phyloP scores from a whole-genome alignment of 495 filamentous ascomycete genomes.

The Talaromyces wortmannii region DNA sequence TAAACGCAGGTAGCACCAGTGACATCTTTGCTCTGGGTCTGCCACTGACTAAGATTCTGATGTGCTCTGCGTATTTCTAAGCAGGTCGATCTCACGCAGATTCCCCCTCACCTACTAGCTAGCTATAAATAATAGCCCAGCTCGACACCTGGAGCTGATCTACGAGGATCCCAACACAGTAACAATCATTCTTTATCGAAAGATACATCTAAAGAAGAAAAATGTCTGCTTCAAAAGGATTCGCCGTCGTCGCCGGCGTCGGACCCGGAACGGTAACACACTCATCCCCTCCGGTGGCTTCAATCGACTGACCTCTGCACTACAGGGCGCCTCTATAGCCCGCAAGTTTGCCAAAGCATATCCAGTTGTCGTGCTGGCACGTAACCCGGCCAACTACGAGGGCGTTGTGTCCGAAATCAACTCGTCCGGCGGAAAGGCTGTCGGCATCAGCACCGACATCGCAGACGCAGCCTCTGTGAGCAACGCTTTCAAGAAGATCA shows the following conservation, averaged over 20 bases:
- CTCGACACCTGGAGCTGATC: not conserved
- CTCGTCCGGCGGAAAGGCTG: slow-evolving; percentile 57
- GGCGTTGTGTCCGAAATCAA: slow-evolving; percentile 70
- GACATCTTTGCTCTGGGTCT: not conserved
- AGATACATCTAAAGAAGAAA: not conserved
- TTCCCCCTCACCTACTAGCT: not conserved
- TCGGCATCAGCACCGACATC: slow-evolving; percentile 71
- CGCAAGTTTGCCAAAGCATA: slow-evolving; percentile 64
- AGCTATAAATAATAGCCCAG: not conserved
- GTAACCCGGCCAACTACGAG: slow-evolving; percentile 59
- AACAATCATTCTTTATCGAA: not conserved
- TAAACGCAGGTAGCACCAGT: not conserved
- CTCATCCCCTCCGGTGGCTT: not conserved
- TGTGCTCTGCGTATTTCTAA: not conserved
- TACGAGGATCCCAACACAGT: not conserved
- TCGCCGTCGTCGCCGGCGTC: slow-evolving; percentile 70
- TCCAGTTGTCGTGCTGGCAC: slow-evolving; percentile 68
- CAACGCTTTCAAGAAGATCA: slow-evolving; percentile 61
- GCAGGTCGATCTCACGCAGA: not conserved
- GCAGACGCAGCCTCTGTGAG: slow-evolving; percentile 54
- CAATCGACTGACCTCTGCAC: not conserved
- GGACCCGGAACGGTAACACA: slow-evolving; percentile 59
- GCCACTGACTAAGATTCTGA: too few relatives aligned
- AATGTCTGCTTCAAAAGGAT: slow-evolving; percentile 26
- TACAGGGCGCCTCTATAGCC: slow-evolving; percentile 52